phyloP scores from a whole-genome alignment of 306 rosid genomes.

The Vicia faba region DNA sequence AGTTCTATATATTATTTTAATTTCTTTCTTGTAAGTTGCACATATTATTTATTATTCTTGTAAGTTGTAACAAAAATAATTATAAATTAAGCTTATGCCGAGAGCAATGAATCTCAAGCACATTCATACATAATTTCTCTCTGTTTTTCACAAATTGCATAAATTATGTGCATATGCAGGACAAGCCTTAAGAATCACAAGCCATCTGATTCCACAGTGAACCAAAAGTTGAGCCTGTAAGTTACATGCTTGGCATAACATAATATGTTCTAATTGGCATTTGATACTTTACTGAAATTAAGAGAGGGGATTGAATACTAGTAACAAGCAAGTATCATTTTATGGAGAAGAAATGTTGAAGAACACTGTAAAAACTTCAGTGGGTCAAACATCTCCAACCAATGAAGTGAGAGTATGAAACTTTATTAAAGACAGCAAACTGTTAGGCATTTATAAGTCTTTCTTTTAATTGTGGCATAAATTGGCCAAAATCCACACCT shows the following conservation, averaged over 20 bases:
- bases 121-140: no score
- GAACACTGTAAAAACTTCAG: background rate
- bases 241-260: constrained; percentile 10
- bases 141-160: no score
- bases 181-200: constrained; percentile 12
- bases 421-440: background rate
- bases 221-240: background rate
- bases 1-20: no score
- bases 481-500: background rate
- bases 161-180: background rate
- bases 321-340: constrained; percentile 6
- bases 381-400: constrained; percentile 15
- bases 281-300: background rate
- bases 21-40: no score
- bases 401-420: constrained; percentile 9
- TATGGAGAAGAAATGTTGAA: background rate
- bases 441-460: background rate
- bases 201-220: constrained; percentile 7
- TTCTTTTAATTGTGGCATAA: background rate
- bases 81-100: no score
- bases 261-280: background rate
- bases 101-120: no score
- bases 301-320: background rate
- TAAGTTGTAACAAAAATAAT: no score
- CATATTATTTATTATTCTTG: no score